phyloP scores from a whole-genome alignment of 225 moss, liverwort and hornwort genomes.

The Straminergon stramineum region DNA sequence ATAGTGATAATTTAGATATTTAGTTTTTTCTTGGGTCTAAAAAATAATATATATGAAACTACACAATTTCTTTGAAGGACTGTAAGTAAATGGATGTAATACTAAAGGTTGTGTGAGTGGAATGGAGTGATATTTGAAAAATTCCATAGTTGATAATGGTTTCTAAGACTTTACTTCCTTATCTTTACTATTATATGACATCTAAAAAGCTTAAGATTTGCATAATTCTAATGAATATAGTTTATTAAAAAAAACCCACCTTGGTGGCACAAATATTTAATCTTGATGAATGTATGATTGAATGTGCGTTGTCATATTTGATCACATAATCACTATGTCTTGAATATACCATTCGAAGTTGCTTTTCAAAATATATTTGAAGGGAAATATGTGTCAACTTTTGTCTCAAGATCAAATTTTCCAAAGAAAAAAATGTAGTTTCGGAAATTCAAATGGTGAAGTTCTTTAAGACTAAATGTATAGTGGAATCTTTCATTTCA shows the following conservation, averaged over 20 bases:
- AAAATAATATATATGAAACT: not conserved
- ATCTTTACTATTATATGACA: not conserved
- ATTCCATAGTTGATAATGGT: rapidly evolving
- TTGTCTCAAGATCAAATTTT: too few species aligned
- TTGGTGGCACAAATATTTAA: not conserved
- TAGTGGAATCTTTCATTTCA: not conserved
- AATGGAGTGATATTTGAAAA: not conserved
- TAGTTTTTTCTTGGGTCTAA: rapidly evolving
- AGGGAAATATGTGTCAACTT: rapidly evolving
- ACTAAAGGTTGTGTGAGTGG: too few species aligned
- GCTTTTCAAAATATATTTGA: not conserved
- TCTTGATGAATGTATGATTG: not conserved
- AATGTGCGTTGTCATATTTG: not conserved
- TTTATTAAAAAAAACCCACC: not conserved
- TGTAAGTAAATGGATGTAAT: not conserved
- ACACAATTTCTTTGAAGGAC: not conserved
- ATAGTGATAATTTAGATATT: too few species aligned
- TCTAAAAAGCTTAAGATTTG: not conserved
- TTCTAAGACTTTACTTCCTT: not conserved
- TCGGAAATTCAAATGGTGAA: not conserved
- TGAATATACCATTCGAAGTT: rapidly evolving
- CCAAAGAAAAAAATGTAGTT: not conserved
- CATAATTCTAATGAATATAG: not conserved
- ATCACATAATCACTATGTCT: not conserved
- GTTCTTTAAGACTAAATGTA: not conserved